Conservation (phyloP, 257 asterid species). For the Nicotiana attenuata region DNA sequence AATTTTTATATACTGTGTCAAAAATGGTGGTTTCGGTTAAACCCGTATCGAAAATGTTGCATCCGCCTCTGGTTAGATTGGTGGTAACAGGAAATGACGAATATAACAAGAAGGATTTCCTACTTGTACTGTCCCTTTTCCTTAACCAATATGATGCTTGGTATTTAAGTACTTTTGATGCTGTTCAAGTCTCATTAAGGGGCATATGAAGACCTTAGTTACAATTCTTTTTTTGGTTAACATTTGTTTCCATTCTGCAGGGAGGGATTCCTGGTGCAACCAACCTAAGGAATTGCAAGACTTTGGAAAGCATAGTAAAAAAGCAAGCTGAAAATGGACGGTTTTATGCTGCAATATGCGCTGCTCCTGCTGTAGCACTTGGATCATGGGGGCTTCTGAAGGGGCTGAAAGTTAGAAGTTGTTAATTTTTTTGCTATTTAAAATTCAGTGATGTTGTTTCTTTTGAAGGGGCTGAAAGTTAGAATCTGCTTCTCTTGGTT, state of each 20-base stretch:
- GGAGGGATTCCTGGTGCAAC: conserved; percentile 96
- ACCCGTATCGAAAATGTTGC: no score
- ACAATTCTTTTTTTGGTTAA: not conserved
- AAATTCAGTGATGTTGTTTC: not conserved
- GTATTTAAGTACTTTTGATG: not conserved
- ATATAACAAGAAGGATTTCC: not conserved
- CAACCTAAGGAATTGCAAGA: conserved; percentile 63
- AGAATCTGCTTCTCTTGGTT: not conserved
- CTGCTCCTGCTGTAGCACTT: conserved; percentile 92
- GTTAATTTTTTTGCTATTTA: not conserved
- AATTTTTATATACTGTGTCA: no score
- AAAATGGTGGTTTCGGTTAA: no score
- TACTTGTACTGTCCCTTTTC: not conserved
- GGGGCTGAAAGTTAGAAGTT: conserved; percentile 58
- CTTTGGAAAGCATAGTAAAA: conserved; percentile 63
- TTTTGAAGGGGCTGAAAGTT: not conserved
- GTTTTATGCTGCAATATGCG: conserved; percentile 87
- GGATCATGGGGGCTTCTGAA: conserved; percentile 90
- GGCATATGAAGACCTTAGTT: not conserved
- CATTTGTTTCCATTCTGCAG: conserved; percentile 22
- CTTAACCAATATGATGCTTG: not conserved
- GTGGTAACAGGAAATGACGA: not conserved
- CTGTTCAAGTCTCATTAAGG: not conserved
- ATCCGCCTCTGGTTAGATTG: not conserved
- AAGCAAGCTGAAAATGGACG: conserved; percentile 65